Evolutionary conservation across 306 rosid genomes (phyloP).

Genomic region (barrel medic (Medicago truncatula)): DNA sequence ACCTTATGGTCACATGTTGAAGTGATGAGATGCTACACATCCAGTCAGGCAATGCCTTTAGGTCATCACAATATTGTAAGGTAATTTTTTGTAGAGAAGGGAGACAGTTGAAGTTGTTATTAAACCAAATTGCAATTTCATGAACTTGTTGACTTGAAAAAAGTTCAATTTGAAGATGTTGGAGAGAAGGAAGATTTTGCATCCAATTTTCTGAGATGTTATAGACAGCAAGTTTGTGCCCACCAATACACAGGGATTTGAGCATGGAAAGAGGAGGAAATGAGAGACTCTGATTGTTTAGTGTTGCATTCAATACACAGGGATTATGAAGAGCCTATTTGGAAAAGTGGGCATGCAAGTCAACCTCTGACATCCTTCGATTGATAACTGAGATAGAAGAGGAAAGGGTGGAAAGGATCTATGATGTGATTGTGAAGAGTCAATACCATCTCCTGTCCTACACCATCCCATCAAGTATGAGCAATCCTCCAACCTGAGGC

Average conservation of each 20-base stretch:
- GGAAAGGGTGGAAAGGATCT: neutral
- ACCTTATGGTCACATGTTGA: neutral
- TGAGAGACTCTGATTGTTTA: neutral
- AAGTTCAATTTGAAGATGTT: neutral
- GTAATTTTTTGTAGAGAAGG: neutral
- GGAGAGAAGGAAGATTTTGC: slow-evolving; percentile 4
- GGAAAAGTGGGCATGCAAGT: slow-evolving; percentile 32
- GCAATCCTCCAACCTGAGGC: accelerated
- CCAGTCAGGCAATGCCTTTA: slow-evolving; percentile 1
- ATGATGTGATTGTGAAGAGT: neutral
- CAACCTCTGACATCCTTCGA: accelerated
- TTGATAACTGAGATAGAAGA: neutral
- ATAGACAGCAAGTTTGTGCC: neutral
- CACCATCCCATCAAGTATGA: slow-evolving; percentile 31
- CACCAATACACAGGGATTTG: neutral
- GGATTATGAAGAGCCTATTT: no score
- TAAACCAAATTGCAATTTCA: neutral
- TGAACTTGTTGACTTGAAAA: neutral
- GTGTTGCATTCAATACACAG: neutral
- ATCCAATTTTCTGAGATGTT: neutral
- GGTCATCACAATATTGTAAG: neutral
- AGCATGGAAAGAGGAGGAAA: neutral
- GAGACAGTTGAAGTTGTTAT: neutral
- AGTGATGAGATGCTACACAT: neutral
- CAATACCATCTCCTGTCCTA: neutral